Evolutionary conservation across 83 land plant species (phyloP).

Genomic region (Picea mariana): DNA sequence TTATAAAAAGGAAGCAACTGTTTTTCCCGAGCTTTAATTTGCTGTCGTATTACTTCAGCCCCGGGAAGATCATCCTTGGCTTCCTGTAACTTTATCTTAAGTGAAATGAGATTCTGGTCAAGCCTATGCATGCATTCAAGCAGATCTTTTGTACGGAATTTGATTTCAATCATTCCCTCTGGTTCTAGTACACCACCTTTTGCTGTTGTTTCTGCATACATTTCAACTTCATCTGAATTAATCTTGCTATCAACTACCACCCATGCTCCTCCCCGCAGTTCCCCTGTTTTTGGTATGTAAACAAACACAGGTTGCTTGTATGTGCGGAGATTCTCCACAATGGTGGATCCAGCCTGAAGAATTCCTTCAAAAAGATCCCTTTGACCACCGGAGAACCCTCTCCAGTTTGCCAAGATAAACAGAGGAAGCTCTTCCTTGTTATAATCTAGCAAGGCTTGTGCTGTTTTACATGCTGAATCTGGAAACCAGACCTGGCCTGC

Average conservation of each 20-base stretch:
- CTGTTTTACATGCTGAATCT: slow-evolving; percentile 94
- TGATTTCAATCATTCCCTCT: slow-evolving; percentile 96
- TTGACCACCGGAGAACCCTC: slow-evolving; percentile 98
- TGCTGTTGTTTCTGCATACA: slow-evolving; percentile 92
- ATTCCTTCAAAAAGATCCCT: slow-evolving; percentile 98
- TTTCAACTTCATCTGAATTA: slow-evolving; percentile 92
- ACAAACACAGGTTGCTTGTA: slow-evolving; percentile 95
- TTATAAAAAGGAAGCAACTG: slow-evolving; percentile 80
- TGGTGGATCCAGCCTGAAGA: slow-evolving; percentile 97
- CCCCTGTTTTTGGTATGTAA: slow-evolving; percentile 91
- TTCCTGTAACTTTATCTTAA: slow-evolving; percentile 51
- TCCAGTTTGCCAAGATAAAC: slow-evolving; percentile 97
- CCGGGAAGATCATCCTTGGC: slow-evolving; percentile 25
- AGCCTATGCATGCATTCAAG: slow-evolving; percentile 93
- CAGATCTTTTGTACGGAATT: slow-evolving; percentile 82
- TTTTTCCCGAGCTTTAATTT: slow-evolving; percentile 79
- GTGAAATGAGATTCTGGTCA: slow-evolving; percentile 62
- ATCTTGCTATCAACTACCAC: slow-evolving; percentile 97
- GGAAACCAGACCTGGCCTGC: slow-evolving; percentile 99
- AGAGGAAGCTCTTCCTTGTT: slow-evolving; percentile 95
- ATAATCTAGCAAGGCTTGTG: slow-evolving; percentile 93
- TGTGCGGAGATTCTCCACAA: slow-evolving; percentile 94
- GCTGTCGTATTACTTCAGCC: slow-evolving; percentile 47
- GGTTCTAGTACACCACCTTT: slow-evolving; percentile 98
- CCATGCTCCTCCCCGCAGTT: slow-evolving; percentile 99